Conservation (phyloP, 1,284 basidiomycete species). For the Puccinia triticina region DNA sequence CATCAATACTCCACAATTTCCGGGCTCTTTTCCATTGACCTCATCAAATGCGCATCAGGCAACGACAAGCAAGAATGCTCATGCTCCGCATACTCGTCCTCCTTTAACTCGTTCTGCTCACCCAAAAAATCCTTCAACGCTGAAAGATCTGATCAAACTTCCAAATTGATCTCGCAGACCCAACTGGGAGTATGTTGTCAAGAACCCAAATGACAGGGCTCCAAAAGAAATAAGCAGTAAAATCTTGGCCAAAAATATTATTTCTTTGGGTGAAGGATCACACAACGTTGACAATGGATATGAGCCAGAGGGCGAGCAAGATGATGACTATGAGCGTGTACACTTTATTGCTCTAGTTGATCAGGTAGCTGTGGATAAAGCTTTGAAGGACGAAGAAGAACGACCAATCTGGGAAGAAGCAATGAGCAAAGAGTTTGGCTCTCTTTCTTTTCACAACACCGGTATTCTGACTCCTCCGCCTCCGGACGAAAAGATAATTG, state of each 20-base stretch:
- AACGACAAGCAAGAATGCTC: no score
- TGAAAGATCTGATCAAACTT: no score
- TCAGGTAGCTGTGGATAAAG: background rate
- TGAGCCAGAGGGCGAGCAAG: background rate
- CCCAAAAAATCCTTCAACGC: no score
- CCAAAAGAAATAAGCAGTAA: background rate
- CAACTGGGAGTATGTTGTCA: background rate
- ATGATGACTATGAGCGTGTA: background rate
- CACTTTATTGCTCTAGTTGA: background rate
- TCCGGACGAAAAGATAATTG: constrained; percentile 9
- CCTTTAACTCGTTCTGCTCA: no score
- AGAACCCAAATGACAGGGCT: background rate
- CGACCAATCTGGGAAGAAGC: constrained; percentile 3
- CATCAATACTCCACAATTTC: no score
- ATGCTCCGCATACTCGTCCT: no score
- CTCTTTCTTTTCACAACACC: background rate
- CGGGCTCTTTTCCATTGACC: no score
- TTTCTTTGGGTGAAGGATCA: background rate
- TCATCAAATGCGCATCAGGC: no score
- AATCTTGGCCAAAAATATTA: background rate
- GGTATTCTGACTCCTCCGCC: background rate
- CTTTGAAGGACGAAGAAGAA: background rate
- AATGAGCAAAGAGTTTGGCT: background rate
- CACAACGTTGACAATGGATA: background rate
- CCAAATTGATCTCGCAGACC: background rate